Percentiles rank a stretch among this genome's conserved stretches.
Conservation (phyloP, 129 eudicot species). For the Pseudognaphalium luteoalbum region DNA sequence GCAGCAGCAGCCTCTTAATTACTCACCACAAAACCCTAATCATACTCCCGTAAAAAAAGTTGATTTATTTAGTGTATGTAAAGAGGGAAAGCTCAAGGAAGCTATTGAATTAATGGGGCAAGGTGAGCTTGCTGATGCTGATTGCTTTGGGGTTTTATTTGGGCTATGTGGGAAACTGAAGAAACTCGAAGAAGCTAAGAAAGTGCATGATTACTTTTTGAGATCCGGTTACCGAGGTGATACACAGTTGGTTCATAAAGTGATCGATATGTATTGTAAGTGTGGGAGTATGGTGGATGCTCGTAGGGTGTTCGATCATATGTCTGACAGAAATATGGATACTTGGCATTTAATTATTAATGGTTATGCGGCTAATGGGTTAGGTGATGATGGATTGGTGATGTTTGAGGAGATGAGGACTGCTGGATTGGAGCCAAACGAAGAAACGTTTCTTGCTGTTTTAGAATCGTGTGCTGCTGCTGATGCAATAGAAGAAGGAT, state of each 20-base stretch:
- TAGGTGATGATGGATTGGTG: slow-evolving; percentile 41
- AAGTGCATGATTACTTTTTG: slow-evolving; percentile 41
- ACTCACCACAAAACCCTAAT: neutral
- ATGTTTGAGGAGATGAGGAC: slow-evolving; percentile 44
- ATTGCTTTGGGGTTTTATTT: slow-evolving; percentile 30
- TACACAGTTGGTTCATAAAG: slow-evolving; percentile 22
- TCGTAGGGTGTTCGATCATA: slow-evolving; percentile 39
- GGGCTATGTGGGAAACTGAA: slow-evolving; percentile 33
- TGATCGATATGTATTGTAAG: slow-evolving; percentile 39
- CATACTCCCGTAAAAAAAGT: neutral
- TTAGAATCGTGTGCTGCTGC: slow-evolving; percentile 40
- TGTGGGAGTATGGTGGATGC: slow-evolving; percentile 48
- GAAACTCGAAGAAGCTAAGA: slow-evolving; percentile 45
- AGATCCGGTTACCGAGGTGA: slow-evolving; percentile 38
- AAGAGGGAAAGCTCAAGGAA: slow-evolving; percentile 11
- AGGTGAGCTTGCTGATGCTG: slow-evolving; percentile 33
- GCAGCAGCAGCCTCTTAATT: slow-evolving; percentile 9
- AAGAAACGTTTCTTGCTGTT: slow-evolving; percentile 37
- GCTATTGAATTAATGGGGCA: slow-evolving; percentile 12
- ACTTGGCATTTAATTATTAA: slow-evolving; percentile 35
- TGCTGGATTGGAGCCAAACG: slow-evolving; percentile 27
- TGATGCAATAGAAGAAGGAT: slow-evolving; percentile 43
- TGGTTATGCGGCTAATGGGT: slow-evolving; percentile 38
- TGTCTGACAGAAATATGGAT: slow-evolving; percentile 33
- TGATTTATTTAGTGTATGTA: slow-evolving; percentile 6